Base-by-base conservation (phyloP, 2,329 filamentous ascomycete species). In the Fusarium luffae region DNA sequence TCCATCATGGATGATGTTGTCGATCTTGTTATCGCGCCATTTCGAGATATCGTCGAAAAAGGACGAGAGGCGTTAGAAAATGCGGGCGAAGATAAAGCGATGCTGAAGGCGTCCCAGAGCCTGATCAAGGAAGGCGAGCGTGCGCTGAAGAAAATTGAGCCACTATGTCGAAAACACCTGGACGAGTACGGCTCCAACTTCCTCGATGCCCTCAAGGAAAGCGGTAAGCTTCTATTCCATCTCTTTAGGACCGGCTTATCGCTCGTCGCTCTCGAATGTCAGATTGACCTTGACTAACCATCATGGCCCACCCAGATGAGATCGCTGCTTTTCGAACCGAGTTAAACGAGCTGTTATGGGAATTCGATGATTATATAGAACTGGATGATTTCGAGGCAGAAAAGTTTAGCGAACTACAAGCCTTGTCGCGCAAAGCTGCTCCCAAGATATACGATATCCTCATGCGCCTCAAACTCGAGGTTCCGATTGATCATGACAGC, bases 341-440 rank as follows among this genome's bases (percentile, higher is more conserved):
- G 58, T 78, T 89, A 42, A 84, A 81, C 61, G 82, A 85, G 48
- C 71, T 87, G 25, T 76, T 88, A 9, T 89, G 85, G 82, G 86
- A 85, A 54, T 88, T 89, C 69, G 86, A 89, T 58, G 86, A 88
- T 55, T 87, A 80, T 67, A 76, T 84, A 64, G 83, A 86, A 51
- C 70, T 77, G 16, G 82, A 85, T 34, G 80, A 80, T 25, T 88
- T 88, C 64, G 84, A 88, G n/a, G 75, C 78, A 27, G 80, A 79
- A 19, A 85, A 84, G 64, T 88, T 84, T 56, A 75, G 79, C 19
- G 81, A 85, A 67, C 77, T 88, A 6, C 83, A 85, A 70, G 80
- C 80, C 40, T 71, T 82, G 7, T 85, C 84, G 18, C 81, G 85
- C 56, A 82, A 82, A 52, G 81, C 83, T 2, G 85, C 85, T 3